Percentiles rank a stretch among this genome's conserved stretches.
Evolutionary conservation across 768 basidiomycete genomes (phyloP).

Genomic region (Suillus decipiens): DNA sequence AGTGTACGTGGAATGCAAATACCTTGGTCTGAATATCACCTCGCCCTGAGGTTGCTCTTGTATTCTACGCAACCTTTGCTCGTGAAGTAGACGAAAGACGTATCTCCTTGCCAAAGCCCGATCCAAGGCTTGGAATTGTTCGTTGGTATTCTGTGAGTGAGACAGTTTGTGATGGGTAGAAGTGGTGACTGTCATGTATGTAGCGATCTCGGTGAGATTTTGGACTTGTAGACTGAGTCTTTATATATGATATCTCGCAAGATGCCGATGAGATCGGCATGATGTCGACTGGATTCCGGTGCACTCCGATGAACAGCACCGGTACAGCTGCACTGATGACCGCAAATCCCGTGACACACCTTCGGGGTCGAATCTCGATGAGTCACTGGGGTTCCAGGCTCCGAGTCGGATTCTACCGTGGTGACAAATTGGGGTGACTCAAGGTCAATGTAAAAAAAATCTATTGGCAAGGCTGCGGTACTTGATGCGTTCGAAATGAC

Average conservation of each 20-base stretch:
- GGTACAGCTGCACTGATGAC: too few species aligned
- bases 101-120: slow-evolving; percentile 34
- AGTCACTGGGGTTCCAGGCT: too few species aligned
- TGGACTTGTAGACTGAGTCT: background rate
- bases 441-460: too few species aligned
- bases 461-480: background rate
- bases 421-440: too few species aligned
- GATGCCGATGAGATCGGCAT: background rate
- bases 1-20: background rate
- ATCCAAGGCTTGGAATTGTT: slow-evolving; percentile 33
- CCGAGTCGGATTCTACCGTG: too few species aligned
- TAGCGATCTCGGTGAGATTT: background rate
- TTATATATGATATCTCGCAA: background rate
- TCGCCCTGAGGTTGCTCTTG: slow-evolving; percentile 27
- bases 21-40: slow-evolving; percentile 37
- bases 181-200: slow-evolving; percentile 26
- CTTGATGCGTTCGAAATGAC: too few species aligned
- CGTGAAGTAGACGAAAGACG: slow-evolving; percentile 23
- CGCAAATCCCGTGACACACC: too few species aligned
- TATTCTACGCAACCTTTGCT: slow-evolving; percentile 21
- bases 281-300: too few species aligned
- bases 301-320: too few species aligned
- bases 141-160: slow-evolving; percentile 23
- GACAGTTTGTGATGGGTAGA: slow-evolving; percentile 28
- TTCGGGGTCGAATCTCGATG: too few species aligned